Evolutionary conservation across 768 basidiomycete species (phyloP).

Genomic region (Tremella fuciformis): DNA sequence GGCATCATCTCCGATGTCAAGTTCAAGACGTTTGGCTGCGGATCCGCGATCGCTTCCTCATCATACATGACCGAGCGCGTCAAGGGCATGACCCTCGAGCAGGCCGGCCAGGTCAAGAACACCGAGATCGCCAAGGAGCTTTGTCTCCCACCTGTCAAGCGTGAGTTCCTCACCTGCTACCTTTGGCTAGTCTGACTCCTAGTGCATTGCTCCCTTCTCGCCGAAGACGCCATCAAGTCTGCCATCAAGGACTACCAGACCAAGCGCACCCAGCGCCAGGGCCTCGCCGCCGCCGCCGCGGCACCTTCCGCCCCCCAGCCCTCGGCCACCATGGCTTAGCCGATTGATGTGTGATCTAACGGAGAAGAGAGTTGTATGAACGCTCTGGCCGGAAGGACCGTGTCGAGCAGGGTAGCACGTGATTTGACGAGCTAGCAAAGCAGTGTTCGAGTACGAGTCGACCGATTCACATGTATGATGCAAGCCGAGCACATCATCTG

Average conservation of each 20-base stretch:
- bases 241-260: slow-evolving; percentile 93
- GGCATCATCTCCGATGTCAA: slow-evolving; percentile 92
- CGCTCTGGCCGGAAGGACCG: too few species aligned
- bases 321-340: too few species aligned
- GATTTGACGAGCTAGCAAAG: too few species aligned
- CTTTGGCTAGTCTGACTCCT: slow-evolving; percentile 16
- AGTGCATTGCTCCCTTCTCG: slow-evolving; percentile 67
- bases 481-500: too few species aligned
- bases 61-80: slow-evolving; percentile 99
- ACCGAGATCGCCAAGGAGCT: slow-evolving; percentile 98
- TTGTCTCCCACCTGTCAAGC: slow-evolving; percentile 90
- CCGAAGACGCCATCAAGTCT: slow-evolving; percentile 95
- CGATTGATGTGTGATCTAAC: neutral
- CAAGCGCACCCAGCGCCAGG: slow-evolving; percentile 62
- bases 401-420: too few species aligned
- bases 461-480: too few species aligned
- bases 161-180: slow-evolving; percentile 22
- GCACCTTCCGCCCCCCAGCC: too few species aligned
- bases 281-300: too few species aligned
- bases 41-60: slow-evolving; percentile 87
- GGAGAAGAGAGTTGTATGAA: slow-evolving; percentile 31
- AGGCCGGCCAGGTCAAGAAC: slow-evolving; percentile 95
- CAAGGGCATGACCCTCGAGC: slow-evolving; percentile 86
- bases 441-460: too few species aligned
- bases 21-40: slow-evolving; percentile 99